Evolutionary conservation across 2,329 filamentous ascomycete genomes (phyloP), one percentile per base, ranked within the genome.

Genomic region (Aspergillus aculeatinus): DNA sequence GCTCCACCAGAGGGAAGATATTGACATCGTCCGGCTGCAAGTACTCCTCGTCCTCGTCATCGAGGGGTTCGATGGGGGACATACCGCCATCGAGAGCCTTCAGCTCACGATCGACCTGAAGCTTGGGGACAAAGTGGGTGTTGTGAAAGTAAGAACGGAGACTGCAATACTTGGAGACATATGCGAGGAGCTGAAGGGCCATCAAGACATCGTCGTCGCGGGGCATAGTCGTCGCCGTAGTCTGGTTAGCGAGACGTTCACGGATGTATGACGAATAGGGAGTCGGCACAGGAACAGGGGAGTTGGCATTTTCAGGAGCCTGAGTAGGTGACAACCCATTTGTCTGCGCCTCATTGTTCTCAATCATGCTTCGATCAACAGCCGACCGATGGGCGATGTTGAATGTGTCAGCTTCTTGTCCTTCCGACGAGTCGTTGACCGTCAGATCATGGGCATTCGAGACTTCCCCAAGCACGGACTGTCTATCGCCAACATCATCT

Each of bases 161-260:
- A 69, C 96, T 96, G 82, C 95, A 98, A 78, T 99, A 99, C 77
- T 99, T 99, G 25, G 93, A 97, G 59, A 99, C 94, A 74, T 99
- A 99, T 16, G 95, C 95, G 50, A 99, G 85, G 21, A 99, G 85
- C 77, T 99, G 95, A 42, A 99, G 83, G 5, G 95, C 97, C 94
- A 99, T 97, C 64, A 99, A 82, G 2, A 99, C 95, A 70, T 99
- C 95, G 76, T 99, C 95, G 69, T 99, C 95, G 54, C 95, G 87
- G 10, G 95, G 95, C 90, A 98, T 96, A 11, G 92, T 89, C 29
- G 93, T 91, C 33, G 96, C 81, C 68, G 96, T 88, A 67, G 89
- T 88, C 16, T 89, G 85, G 70, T 87, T 86, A 42, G 87, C 83
- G 55, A 89, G 87, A 42, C 89, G 88, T 68, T 96, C 90, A 54